phyloP scores from a whole-genome alignment of 2,329 filamentous ascomycete species.

The Ceratocystiopsis minuta region DNA sequence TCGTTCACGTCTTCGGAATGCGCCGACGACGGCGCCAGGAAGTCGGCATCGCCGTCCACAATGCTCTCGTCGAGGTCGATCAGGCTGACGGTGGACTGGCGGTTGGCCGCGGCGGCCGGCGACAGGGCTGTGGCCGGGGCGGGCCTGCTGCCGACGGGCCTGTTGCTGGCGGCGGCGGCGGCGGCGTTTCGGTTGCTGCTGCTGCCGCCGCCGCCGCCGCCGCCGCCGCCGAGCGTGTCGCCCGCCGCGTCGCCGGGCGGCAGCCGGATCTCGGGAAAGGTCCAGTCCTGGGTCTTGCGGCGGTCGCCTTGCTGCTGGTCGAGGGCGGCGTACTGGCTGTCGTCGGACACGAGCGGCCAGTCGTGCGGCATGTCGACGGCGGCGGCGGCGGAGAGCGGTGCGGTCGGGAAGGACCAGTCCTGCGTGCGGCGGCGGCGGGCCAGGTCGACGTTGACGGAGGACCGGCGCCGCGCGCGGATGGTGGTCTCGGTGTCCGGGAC shows the following conservation, averaged over 20 bases:
- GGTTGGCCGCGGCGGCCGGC: slow-evolving; percentile 12
- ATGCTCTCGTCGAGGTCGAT: slow-evolving; percentile 19
- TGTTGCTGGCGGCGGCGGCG: slow-evolving; percentile 7
- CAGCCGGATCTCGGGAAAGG: not conserved
- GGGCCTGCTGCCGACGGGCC: too few relatives aligned
- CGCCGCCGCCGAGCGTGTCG: slow-evolving; percentile 4
- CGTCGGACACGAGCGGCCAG: slow-evolving; percentile 22
- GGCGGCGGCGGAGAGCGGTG: slow-evolving; percentile 28
- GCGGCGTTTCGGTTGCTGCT: slow-evolving; percentile 4
- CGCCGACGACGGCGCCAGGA: slow-evolving; percentile 36
- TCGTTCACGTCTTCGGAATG: slow-evolving; percentile 40
- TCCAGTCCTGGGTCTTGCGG: too few relatives aligned
- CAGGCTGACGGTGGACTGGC: slow-evolving; percentile 18
- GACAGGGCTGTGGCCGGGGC: not conserved
- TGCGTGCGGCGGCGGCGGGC: slow-evolving; percentile 21
- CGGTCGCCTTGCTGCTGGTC: too few relatives aligned
- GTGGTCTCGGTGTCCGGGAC: slow-evolving; percentile 42
- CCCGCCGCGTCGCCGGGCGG: not conserved
- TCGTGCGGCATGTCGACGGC: slow-evolving; percentile 24
- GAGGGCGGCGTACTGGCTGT: slow-evolving; percentile 6
- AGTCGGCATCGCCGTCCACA: slow-evolving; percentile 30
- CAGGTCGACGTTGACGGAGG: slow-evolving; percentile 32
- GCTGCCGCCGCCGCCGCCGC: not conserved
- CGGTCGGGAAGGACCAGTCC: slow-evolving; percentile 37
- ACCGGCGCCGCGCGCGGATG: slow-evolving; percentile 31